Percentiles rank a stretch among this genome's conserved stretches.
Conservation (phyloP, 306 rosid species). For the Castanopsis chinensis region DNA sequence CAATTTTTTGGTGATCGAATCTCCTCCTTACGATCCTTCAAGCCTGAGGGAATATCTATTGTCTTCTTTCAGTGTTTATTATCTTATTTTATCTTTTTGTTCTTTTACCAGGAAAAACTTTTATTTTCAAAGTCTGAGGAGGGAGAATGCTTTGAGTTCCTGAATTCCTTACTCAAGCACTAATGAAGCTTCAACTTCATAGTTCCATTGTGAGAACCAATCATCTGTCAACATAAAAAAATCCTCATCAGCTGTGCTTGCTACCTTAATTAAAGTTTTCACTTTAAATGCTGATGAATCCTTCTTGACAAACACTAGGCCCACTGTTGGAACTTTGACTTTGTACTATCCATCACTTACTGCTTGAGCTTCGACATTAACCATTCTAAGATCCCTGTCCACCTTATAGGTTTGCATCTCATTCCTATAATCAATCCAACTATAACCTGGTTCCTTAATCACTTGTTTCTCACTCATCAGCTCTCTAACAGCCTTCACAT, state of each 20-base stretch:
- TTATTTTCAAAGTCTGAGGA: background rate
- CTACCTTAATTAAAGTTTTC: background rate
- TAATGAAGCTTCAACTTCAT: background rate
- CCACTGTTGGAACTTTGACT: background rate
- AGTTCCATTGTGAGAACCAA: background rate
- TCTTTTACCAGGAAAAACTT: background rate
- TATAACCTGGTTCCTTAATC: constrained; percentile 65
- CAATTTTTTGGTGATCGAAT: background rate
- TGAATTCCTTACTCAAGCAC: background rate
- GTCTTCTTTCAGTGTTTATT: background rate
- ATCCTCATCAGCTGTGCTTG: background rate
- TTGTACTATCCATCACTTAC: background rate
- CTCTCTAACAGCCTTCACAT: constrained; percentile 61
- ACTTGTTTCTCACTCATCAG: constrained; percentile 57
- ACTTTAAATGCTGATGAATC: background rate
- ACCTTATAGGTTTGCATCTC: constrained; percentile 19
- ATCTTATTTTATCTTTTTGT: background rate
- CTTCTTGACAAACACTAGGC: background rate
- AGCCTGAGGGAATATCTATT: background rate
- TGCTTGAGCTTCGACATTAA: constrained; percentile 3
- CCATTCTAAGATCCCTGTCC: constrained; percentile 13
- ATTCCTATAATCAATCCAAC: constrained; percentile 54
- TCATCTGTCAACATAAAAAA: background rate
- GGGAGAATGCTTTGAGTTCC: background rate
- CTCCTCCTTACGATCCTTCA: background rate